Evolutionary conservation across 1,139 yeast species (phyloP).

Genomic region (Protomyces gravidus): DNA sequence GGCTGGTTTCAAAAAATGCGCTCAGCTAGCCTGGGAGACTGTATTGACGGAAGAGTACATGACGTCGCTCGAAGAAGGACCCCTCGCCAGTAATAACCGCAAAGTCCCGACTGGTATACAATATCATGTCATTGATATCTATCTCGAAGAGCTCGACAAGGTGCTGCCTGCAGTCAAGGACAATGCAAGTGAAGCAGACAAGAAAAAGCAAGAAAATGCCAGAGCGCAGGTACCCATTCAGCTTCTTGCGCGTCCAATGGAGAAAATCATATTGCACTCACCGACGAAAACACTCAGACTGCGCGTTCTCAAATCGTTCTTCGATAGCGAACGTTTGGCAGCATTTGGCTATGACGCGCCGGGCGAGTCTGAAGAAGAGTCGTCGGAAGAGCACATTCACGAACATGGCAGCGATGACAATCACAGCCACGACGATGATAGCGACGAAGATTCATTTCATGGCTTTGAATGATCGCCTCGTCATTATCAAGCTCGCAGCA

Average conservation of each 20-base stretch:
- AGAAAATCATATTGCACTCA: constrained; percentile 49
- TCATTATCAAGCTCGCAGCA: too few relatives aligned
- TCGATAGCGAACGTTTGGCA: constrained; percentile 59
- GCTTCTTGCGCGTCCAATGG: constrained; percentile 56
- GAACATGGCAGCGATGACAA: background rate
- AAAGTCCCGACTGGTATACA: constrained; percentile 67
- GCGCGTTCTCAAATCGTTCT: constrained; percentile 61
- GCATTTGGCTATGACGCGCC: constrained; percentile 18
- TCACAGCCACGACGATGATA: background rate
- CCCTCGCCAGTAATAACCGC: constrained; percentile 44
- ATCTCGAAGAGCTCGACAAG: constrained; percentile 75
- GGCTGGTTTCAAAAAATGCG: constrained; percentile 51
- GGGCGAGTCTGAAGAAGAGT: constrained; percentile 5
- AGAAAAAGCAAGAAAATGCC: constrained; percentile 36
- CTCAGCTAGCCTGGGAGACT: constrained; percentile 55
- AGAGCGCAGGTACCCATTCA: constrained; percentile 49
- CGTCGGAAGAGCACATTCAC: background rate
- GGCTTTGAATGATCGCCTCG: background rate
- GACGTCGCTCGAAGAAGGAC: constrained; percentile 39
- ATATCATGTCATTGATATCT: constrained; percentile 78
- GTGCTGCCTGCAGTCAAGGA: constrained; percentile 45
- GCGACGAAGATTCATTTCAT: background rate
- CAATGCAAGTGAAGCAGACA: constrained; percentile 39
- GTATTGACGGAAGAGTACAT: constrained; percentile 50
- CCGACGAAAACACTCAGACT: constrained; percentile 61